Evolutionary conservation across 208 protist species (phyloP), one percentile per base, ranked within the genome.

Genomic region (Wallacemonas sp.): DNA sequence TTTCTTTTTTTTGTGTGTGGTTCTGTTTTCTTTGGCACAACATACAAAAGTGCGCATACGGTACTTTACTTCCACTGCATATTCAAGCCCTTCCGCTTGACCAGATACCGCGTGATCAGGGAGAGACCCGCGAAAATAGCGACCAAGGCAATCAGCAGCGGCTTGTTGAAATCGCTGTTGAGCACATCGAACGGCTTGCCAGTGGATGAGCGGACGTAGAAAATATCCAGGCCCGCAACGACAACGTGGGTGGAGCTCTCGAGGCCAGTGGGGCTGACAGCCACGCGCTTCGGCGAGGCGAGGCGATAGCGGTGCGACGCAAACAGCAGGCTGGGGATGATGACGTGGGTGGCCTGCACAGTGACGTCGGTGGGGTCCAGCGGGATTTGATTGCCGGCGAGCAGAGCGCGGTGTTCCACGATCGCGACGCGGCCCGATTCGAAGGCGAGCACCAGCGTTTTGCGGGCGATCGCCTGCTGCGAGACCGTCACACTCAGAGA

Each of bases 101-200:
- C 84, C 52, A 95, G 78, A 63, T 92, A 89, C 17, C 84, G 81
- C 43, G 65, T 78, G 2, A 94, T 43, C 17, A 93, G 41, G 6
- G 86, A 86, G 8, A 90, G 61, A 16, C 72, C 74, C 21, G 77
- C 77, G 62, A 97, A 87, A 46, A 65, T 72, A 38, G 55, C 72
- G 1, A 86, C 81, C 21, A 96, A 74, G 1, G 78, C 61, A 29
- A 97, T 74, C 12, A 97, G 80, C 17, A 92, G 72, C 2, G 71
- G 79, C 66, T 96, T 93, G 76, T 92, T 94, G 74, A 96, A 97
- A 64, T 96, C 93, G 54, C 81, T 93, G 70, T 96, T 95, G 9
- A 97, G 81, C 21, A 96, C 60, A 57, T 97, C 93, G 67, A 96
- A 97, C 34, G 88, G 80, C 70, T 97, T 97, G 21, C 90, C 90